Evolutionary conservation across 179 eudicot species (phyloP).

Genomic region (Vitellaria paradoxa): DNA sequence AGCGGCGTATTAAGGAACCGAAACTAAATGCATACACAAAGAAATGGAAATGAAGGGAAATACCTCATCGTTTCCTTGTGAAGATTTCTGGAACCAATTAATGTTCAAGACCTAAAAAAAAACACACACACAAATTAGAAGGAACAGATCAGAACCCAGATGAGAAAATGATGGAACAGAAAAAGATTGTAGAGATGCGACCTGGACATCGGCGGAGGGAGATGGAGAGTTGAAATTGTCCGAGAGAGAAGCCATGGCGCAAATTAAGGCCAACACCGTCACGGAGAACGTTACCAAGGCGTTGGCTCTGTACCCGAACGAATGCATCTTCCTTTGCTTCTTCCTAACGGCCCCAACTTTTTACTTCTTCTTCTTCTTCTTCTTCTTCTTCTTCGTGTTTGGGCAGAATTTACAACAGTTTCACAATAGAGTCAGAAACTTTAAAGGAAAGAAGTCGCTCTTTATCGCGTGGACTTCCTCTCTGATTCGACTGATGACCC

Average conservation of each 20-base stretch:
- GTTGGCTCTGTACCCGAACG: slow-evolving; percentile 78
- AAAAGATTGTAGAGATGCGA: slow-evolving; percentile 4
- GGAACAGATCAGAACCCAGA: background rate
- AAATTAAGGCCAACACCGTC: slow-evolving; percentile 75
- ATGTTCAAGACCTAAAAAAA: slow-evolving; percentile 60
- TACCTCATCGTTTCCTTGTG: slow-evolving; percentile 90
- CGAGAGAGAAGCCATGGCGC: slow-evolving; percentile 82
- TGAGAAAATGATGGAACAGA: too few relatives aligned
- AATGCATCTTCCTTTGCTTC: slow-evolving; percentile 48
- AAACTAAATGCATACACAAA: background rate
- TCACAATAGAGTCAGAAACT: too few relatives aligned
- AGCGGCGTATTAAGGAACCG: background rate
- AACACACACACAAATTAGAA: background rate
- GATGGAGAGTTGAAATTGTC: slow-evolving; percentile 71
- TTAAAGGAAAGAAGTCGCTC: too few relatives aligned
- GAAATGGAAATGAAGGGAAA: background rate
- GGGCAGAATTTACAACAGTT: background rate
- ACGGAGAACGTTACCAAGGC: slow-evolving; percentile 81
- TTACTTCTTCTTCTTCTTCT: background rate
- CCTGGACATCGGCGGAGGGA: slow-evolving; percentile 70
- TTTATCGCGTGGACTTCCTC: too few relatives aligned
- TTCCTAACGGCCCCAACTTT: too few relatives aligned
- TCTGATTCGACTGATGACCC: too few relatives aligned
- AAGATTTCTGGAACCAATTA: slow-evolving; percentile 72
- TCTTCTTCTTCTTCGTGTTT: background rate